These are phyloP conservation scores for Microdochium bolleyi DNA, from an alignment of 2,329 filamentous ascomycete species.

Conservation along the genomic window DNA sequence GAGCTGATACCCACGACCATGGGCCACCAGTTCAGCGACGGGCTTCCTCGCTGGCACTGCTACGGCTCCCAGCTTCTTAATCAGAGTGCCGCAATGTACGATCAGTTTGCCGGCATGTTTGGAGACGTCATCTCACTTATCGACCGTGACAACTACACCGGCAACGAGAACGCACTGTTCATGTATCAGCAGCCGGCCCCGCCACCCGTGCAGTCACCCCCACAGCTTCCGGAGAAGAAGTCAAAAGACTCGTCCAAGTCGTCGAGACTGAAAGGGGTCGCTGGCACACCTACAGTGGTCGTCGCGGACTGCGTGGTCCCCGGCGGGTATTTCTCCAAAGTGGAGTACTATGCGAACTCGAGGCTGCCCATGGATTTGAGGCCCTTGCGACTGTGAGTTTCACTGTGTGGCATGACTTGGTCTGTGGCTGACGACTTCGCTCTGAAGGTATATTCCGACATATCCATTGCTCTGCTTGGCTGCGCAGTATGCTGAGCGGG, in stretches of 20 bases:
- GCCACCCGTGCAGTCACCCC: constrained; percentile 6
- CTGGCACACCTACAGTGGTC: constrained; percentile 26
- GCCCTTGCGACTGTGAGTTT: constrained; percentile 55
- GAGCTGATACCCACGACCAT: constrained; percentile 27
- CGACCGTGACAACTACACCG: constrained; percentile 50
- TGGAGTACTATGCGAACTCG: constrained; percentile 72
- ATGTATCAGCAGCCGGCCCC: constrained; percentile 21
- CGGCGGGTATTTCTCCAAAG: constrained; percentile 63
- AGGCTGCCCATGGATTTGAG: constrained; percentile 60
- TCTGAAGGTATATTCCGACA: constrained; percentile 57
- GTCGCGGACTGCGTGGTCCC: constrained; percentile 27
- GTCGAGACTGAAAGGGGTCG: constrained; percentile 18
- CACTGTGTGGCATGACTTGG: not conserved
- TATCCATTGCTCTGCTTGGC: constrained; percentile 74
- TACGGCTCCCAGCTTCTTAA: constrained; percentile 34
- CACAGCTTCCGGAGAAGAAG: constrained; percentile 4
- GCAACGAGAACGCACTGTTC: constrained; percentile 47
- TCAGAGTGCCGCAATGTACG: constrained; percentile 40
- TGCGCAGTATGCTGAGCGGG: constrained; percentile 67
- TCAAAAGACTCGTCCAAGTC: constrained; percentile 4
- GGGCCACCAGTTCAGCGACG: constrained; percentile 30
- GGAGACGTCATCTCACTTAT: constrained; percentile 65
- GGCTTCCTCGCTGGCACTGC: constrained; percentile 31
- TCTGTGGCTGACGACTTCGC: constrained; percentile 7
- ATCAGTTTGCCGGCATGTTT: constrained; percentile 55